Evolutionary conservation across 108 stramenopile species (phyloP), one percentile per base, ranked within the genome.

Genomic region (Pseudonitzschia multiseries): DNA sequence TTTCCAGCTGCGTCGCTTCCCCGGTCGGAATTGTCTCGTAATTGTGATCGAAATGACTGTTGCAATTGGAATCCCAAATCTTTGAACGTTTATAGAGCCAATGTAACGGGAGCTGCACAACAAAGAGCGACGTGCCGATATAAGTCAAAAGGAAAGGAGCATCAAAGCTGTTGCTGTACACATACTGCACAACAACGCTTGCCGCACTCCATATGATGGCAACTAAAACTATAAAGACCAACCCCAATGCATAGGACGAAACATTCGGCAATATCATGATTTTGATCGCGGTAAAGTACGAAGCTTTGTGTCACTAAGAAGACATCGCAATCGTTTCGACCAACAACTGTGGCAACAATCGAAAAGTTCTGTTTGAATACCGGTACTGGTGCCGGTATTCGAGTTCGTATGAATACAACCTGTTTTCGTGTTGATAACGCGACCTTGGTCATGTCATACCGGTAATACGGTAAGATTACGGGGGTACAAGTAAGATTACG

Each of bases 81-180:
- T 29, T 21, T 18, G 18, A 53, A 21, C 40, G 14, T 26, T 53
- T 44, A 10, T 41, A 56, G 8, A 65, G 10, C 76, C 70, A 72
- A 32, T 87, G 70, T 59, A 80, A 61, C 29, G 93, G 93, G 36
- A 95, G 64, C 61, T 88, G 87, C 14, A 91, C 20, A 18, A 83
- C 79, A 69, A 98, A 93, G 9, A 97, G 81, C 32, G 89, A 85
- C 9, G 85, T 91, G 22, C 93, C 91, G 61, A 97, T 90, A 79
- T 97, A 98, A 6, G 96, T 94, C 56, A 98, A 80, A 10, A 96
- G 65, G 83, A 97, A 97, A 9, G 97, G 96, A 41, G 90, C 85
- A 64, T 96, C 81, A 72, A 94, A 98, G 26, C 75, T 36, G 29
- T 94, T 81, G 3, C 52, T 73, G 77, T 95, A 92, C 22, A 98